These are phyloP conservation scores for Metarhizium album DNA, from an alignment of 2,329 filamentous ascomycete genomes.

Conservation along the genomic window DNA sequence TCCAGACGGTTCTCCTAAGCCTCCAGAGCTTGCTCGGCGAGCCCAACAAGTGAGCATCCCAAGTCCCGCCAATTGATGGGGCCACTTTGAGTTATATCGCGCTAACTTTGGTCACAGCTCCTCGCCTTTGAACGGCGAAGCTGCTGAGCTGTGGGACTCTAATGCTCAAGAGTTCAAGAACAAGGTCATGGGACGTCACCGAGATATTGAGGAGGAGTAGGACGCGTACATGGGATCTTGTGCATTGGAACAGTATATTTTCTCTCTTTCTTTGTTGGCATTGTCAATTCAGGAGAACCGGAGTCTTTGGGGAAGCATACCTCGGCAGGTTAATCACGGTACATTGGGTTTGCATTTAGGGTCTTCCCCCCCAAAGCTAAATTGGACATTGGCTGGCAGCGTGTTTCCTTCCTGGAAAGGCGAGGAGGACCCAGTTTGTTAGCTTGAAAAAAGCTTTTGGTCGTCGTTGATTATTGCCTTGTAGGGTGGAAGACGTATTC, in stretches of 20 bases:
- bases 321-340: slow-evolving; percentile 15
- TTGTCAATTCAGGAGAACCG: slow-evolving; percentile 25
- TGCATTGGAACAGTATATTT: slow-evolving; percentile 10
- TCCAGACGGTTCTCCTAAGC: slow-evolving; percentile 84
- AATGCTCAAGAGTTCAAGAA: slow-evolving; percentile 80
- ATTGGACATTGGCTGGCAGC: not conserved
- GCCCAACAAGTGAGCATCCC: slow-evolving; percentile 81
- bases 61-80: not conserved
- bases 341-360: slow-evolving; percentile 22
- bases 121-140: slow-evolving; percentile 90
- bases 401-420: not conserved
- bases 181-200: slow-evolving; percentile 53
- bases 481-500: not conserved
- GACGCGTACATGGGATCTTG: not conserved
- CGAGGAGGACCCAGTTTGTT: not conserved
- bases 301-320: slow-evolving; percentile 28
- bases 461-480: not conserved
- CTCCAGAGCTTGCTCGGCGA: slow-evolving; percentile 92
- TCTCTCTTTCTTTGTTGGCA: too few relatives aligned
- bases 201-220: slow-evolving; percentile 54
- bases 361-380: slow-evolving; percentile 10
- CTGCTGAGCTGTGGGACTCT: slow-evolving; percentile 90
- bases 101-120: slow-evolving; percentile 43
- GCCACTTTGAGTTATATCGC: not conserved
- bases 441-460: not conserved